These are phyloP conservation scores for Rhizopus sp. DNA, from an alignment of 371 early-diverging fungal genomes.

Conservation along the genomic window DNA sequence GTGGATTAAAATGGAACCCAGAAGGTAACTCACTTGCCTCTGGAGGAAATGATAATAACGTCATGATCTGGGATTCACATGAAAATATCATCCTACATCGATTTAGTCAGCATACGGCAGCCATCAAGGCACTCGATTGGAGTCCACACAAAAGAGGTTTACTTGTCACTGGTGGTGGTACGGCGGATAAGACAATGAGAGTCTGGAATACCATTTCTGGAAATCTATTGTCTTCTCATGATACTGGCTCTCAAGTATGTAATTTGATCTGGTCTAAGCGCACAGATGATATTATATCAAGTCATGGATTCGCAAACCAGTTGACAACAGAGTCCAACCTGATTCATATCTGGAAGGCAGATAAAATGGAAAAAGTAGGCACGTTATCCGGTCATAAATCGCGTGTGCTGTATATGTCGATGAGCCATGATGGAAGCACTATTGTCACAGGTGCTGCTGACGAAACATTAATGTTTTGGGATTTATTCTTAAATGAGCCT, in stretches of 20 bases:
- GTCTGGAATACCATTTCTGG: slow-evolving; percentile 87
- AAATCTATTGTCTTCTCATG: slow-evolving; percentile 42
- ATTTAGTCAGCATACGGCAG: slow-evolving; percentile 73
- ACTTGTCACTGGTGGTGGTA: slow-evolving; percentile 95
- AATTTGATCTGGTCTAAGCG: slow-evolving; percentile 87
- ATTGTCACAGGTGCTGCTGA: slow-evolving; percentile 93
- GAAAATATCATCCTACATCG: slow-evolving; percentile 51
- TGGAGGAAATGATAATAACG: slow-evolving; percentile 16
- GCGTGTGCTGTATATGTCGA: slow-evolving; percentile 87
- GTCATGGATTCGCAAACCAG: slow-evolving; percentile 82
- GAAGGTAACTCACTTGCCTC: slow-evolving; percentile 40
- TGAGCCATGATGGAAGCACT: slow-evolving; percentile 88
- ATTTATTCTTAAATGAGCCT: slow-evolving; percentile 36
- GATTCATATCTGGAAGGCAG: slow-evolving; percentile 92
- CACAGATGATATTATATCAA: slow-evolving; percentile 85
- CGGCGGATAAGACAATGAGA: slow-evolving; percentile 89
- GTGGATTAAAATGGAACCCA: slow-evolving; percentile 90
- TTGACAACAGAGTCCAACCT: slow-evolving; percentile 70
- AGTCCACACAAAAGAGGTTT: slow-evolving; percentile 80
- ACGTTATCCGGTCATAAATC: slow-evolving; percentile 76
- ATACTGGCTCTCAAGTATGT: slow-evolving; percentile 73
- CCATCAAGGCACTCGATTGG: slow-evolving; percentile 95
- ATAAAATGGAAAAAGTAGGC: slow-evolving; percentile 66
- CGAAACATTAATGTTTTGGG: slow-evolving; percentile 98
- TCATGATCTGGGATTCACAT: slow-evolving; percentile 83